Evolutionary conservation across 1,139 yeast genomes (phyloP).

Genomic region (Yamadazyma atlantica): DNA sequence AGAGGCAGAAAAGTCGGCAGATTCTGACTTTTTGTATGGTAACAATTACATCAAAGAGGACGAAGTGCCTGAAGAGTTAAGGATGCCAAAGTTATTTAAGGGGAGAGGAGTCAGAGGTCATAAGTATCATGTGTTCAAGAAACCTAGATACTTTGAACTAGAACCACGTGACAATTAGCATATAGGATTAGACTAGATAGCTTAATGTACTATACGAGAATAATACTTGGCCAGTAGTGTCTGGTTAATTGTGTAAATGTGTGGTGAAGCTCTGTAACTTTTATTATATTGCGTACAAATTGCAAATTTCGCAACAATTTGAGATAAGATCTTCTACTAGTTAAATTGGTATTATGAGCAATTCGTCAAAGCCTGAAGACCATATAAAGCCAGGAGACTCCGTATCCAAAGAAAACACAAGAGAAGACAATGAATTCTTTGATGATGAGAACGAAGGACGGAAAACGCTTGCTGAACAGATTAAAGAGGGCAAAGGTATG

Average conservation of each 20-base stretch:
- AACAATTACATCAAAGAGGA: constrained; percentile 55
- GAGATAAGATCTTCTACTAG: too few relatives aligned
- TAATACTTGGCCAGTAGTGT: too few relatives aligned
- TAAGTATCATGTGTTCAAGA: constrained; percentile 89
- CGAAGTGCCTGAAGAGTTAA: constrained; percentile 57
- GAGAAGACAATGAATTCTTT: constrained; percentile 6
- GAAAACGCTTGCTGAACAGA: constrained; percentile 37
- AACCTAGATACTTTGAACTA: constrained; percentile 69
- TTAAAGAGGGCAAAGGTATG: constrained; percentile 34
- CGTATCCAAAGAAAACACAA: background rate
- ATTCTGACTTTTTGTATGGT: constrained; percentile 51
- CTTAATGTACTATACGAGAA: background rate
- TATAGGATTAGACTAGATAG: background rate
- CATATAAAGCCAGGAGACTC: background rate
- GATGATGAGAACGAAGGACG: constrained; percentile 22
- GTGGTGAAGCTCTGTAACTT: too few relatives aligned
- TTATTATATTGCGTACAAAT: too few relatives aligned
- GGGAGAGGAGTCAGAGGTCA: constrained; percentile 98
- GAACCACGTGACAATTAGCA: background rate
- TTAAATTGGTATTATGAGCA: too few relatives aligned
- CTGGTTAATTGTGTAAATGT: too few relatives aligned
- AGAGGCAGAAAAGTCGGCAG: constrained; percentile 39
- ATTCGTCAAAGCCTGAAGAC: too few relatives aligned
- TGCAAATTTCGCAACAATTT: background rate
- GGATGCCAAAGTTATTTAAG: constrained; percentile 79